phyloP scores from a whole-genome alignment of 208 protist species.

The Trypanosoma caninum region DNA sequence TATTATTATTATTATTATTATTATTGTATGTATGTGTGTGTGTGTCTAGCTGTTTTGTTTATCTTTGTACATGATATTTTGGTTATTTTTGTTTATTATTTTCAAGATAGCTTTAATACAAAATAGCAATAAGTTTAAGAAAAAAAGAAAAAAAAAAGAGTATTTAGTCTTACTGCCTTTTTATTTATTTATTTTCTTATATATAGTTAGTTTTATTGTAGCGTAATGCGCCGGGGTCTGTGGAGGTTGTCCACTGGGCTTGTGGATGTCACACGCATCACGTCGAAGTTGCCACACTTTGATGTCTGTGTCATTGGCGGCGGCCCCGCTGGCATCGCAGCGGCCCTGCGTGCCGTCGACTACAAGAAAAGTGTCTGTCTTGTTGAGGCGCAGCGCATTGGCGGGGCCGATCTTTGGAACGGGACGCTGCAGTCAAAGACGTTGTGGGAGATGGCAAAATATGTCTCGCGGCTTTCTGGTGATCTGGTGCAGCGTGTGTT shows the following conservation, averaged over 20 bases:
- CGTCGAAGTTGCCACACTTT: constrained; percentile 48
- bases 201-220: constrained; percentile 1
- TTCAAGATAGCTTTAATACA: not conserved
- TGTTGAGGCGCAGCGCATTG: constrained; percentile 46
- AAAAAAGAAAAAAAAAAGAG: too few species aligned
- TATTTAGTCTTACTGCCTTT: not conserved
- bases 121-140: too few species aligned
- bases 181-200: constrained; percentile 6
- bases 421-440: constrained; percentile 72
- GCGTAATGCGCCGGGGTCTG: constrained; percentile 25
- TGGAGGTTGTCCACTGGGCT: constrained; percentile 21
- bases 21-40: not conserved
- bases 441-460: constrained; percentile 64
- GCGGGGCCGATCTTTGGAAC: constrained; percentile 65
- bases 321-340: constrained; percentile 57
- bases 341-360: constrained; percentile 48
- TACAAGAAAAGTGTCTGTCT: constrained; percentile 62
- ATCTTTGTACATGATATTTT: too few species aligned
- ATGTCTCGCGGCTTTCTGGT: constrained; percentile 29
- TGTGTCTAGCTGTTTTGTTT: too few species aligned
- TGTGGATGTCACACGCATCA: constrained; percentile 37
- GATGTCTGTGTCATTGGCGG: constrained; percentile 73
- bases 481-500: constrained; percentile 33
- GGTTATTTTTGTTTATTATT: too few species aligned
- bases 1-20: too few species aligned